Conservation (phyloP, 768 basidiomycete species). For the Gymnopilus junonius region DNA sequence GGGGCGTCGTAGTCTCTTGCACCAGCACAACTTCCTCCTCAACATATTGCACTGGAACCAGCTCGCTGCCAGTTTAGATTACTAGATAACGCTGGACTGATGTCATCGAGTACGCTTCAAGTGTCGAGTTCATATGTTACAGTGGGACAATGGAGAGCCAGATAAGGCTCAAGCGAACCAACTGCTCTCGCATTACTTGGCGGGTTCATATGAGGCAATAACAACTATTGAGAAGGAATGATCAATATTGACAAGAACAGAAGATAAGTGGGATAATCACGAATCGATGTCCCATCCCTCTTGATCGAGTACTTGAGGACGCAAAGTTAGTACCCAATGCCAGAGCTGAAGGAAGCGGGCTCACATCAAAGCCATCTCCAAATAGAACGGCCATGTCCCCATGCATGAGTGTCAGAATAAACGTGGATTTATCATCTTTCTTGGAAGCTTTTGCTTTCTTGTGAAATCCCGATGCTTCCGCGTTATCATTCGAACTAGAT, state of each 20-base stretch:
- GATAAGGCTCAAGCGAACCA: no score
- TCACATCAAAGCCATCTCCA: conserved; percentile 48
- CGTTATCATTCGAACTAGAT: neutral
- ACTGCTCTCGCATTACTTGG: neutral
- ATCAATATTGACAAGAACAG: neutral
- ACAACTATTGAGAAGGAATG: neutral
- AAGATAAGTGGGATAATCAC: conserved; percentile 27
- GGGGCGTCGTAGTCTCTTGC: no score
- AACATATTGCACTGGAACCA: no score
- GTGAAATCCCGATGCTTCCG: neutral
- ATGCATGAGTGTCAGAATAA: conserved; percentile 45
- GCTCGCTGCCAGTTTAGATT: no score
- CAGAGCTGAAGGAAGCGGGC: conserved; percentile 13
- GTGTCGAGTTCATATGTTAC: no score
- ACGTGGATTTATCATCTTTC: conserved; percentile 12
- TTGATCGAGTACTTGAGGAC: conserved; percentile 44
- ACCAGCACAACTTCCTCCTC: no score
- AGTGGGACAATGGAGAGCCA: no score
- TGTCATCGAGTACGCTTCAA: no score
- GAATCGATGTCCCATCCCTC: conserved; percentile 43
- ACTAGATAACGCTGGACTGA: no score
- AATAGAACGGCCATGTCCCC: conserved; percentile 45
- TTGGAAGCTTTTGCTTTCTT: conserved; percentile 12
- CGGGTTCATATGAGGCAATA: neutral
- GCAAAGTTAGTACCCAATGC: conserved; percentile 6